phyloP scores from a whole-genome alignment of 108 stramenopile species.

The Pseudonitzschia delicatissima region DNA sequence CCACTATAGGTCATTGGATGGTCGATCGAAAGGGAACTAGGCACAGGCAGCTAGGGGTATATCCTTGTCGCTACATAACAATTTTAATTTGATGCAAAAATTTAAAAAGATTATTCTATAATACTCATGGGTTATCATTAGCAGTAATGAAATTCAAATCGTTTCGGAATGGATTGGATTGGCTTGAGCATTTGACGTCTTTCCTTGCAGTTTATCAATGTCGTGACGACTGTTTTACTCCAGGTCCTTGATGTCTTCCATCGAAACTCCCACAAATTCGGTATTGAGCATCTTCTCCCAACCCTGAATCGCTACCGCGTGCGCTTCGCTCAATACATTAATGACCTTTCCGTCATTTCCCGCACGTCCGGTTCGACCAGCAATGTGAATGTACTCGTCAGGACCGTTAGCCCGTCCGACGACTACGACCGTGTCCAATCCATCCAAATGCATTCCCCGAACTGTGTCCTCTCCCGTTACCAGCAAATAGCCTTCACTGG shows the following conservation, averaged over 20 bases:
- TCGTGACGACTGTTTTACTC: not conserved
- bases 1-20: too few relatives aligned
- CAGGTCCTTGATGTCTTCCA: slow-evolving; percentile 7
- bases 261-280: slow-evolving; percentile 18
- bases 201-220: not conserved
- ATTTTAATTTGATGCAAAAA: too few relatives aligned
- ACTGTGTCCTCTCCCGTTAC: slow-evolving; percentile 90
- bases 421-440: slow-evolving; percentile 78
- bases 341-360: slow-evolving; percentile 73
- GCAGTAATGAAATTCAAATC: too few relatives aligned
- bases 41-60: too few relatives aligned
- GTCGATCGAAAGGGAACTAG: too few relatives aligned
- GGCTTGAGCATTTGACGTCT: not conserved
- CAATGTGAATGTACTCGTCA: slow-evolving; percentile 95
- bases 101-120: too few relatives aligned
- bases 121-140: too few relatives aligned
- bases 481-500: slow-evolving; percentile 50
- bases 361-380: slow-evolving; percentile 91
- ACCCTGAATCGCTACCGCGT: slow-evolving; percentile 54
- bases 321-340: slow-evolving; percentile 66
- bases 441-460: slow-evolving; percentile 91
- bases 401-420: slow-evolving; percentile 81
- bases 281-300: slow-evolving; percentile 81
- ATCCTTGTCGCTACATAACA: too few relatives aligned
- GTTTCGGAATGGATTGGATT: too few relatives aligned